phyloP scores from a whole-genome alignment of 257 asterid species.

The Petunia axillaris region DNA sequence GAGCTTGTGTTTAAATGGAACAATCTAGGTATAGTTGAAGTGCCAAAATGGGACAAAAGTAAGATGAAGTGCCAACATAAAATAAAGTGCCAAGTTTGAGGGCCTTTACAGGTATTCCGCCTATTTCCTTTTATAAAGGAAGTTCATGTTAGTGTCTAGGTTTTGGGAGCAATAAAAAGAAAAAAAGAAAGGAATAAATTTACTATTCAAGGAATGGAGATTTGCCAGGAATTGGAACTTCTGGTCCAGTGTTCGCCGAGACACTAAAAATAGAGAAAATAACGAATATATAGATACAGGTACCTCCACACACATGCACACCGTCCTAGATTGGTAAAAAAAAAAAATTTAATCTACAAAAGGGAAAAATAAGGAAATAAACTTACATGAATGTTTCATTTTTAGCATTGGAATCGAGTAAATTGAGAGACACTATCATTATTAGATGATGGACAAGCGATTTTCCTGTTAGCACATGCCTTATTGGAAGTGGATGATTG shows the following conservation, averaged over 20 bases:
- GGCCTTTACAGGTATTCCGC: no score
- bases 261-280: not conserved
- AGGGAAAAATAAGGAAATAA: not conserved
- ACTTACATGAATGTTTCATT: conserved; percentile 28
- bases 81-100: no score
- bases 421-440: conserved; percentile 29
- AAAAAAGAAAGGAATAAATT: not conserved
- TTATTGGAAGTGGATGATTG: not conserved
- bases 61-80: no score
- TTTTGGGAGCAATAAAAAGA: no score
- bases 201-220: conserved; percentile 12
- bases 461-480: not conserved
- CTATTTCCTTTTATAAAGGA: no score
- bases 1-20: no score
- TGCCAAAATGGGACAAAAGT: no score
- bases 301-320: not conserved
- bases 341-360: not conserved
- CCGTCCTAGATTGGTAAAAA: not conserved
- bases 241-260: not conserved
- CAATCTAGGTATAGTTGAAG: no score
- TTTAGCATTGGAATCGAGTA: conserved; percentile 26
- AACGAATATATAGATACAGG: no score
- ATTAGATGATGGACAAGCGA: not conserved
- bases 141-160: no score
- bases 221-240: not conserved